Evolutionary conservation across 768 basidiomycete species (phyloP), one percentile per base, ranked within the genome.

Genomic region (Podaxis sp.): DNA sequence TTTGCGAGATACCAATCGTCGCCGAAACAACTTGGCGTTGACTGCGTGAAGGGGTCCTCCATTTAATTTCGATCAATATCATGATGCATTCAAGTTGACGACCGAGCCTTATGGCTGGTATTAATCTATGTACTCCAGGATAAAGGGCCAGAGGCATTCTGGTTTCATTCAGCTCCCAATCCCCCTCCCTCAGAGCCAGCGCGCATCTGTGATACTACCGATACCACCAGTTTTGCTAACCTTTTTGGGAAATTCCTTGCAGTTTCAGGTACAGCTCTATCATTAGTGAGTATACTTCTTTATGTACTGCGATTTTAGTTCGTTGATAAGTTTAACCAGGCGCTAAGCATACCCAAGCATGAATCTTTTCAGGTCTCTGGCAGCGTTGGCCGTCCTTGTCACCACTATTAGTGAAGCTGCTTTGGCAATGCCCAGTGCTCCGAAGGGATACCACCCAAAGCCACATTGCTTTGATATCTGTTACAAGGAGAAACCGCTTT

Each of bases 391-490:
- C 49, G 4, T 26, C 49, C 26, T 51, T 28, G 19, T 26, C 26
- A 12, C 49, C 44, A 22, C 44, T 8, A 17, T 46, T n/a, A n/a
- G 44, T 8, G 44, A 46, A 15, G 26, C 19, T 12, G 26, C 49
- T 9, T 51, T 12, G 26, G 49, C 49, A 24, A 13, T 15, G 49
- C 49, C 49, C 12, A 9, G 44, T 22, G 13, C 22, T 28, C 24
- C 49, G 12, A 24, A 51, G 15, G 36, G n/a, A 36, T 15, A 38
- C n/a, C 52, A 55, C 26, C 13, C 17, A 11, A 22, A 55, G 4
- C 30, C 53, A 38, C 53, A 55, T 19, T 55, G 30, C 17, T 55
- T 55, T 22, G 53, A 55, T 22, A 39, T 55, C 36, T 55, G 49
- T 9, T 51, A 51, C 26, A 12, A 24, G 12, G 19, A 24, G 19